Conservation (phyloP, 768 basidiomycete genomes). For the Saitozyma podzolica region DNA sequence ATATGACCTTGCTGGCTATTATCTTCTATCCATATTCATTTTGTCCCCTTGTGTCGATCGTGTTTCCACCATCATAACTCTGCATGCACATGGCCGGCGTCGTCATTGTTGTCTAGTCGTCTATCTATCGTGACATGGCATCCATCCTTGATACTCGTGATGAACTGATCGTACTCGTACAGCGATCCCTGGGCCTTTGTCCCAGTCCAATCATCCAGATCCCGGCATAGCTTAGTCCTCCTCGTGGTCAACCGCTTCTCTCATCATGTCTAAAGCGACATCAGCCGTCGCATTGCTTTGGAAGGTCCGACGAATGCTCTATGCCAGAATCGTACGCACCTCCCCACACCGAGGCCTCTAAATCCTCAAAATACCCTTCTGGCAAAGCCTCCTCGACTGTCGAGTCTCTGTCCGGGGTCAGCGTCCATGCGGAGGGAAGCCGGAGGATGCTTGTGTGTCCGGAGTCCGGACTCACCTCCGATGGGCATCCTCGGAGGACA, state of each 20-base stretch:
- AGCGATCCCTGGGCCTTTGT: too few species aligned
- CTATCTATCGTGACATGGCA: constrained; percentile 8
- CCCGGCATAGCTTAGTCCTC: neutral
- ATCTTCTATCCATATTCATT: too few species aligned
- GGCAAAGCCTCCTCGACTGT: too few species aligned
- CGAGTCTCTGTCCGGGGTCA: too few species aligned
- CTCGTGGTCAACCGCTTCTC: constrained; percentile 38
- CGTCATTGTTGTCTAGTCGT: constrained; percentile 8
- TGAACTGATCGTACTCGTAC: constrained; percentile 1
- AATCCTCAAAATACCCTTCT: constrained; percentile 6
- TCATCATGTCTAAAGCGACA: constrained; percentile 38
- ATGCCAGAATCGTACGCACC: constrained; percentile 21
- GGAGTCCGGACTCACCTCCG: too few species aligned
- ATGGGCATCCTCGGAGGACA: too few species aligned
- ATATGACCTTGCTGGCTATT: too few species aligned
- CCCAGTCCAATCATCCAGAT: too few species aligned
- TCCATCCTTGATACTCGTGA: neutral
- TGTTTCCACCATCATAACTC: neutral
- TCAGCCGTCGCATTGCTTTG: neutral
- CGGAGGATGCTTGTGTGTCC: too few species aligned
- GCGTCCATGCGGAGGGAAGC: too few species aligned
- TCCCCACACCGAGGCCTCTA: constrained; percentile 37
- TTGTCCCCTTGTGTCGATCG: too few species aligned
- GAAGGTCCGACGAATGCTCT: too few species aligned
- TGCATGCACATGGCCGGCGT: neutral